Percentiles rank a stretch among this genome's conserved stretches.
These are phyloP conservation scores for Pholiota microspora DNA, from an alignment of 768 basidiomycete species.

Conservation along the genomic window DNA sequence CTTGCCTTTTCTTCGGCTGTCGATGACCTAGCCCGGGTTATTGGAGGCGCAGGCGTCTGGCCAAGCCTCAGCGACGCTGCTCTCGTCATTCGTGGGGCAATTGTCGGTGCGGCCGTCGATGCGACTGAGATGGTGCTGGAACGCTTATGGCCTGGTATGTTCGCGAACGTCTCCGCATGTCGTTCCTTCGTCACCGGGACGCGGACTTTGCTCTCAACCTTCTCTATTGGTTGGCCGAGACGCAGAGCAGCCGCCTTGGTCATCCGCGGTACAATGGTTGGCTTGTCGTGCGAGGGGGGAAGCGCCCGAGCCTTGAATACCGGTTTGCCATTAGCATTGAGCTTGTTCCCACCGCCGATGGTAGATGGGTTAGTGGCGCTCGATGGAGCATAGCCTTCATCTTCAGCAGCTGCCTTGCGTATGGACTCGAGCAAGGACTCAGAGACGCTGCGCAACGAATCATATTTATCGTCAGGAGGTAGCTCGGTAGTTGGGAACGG, in stretches of 20 bases:
- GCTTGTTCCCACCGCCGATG: conserved; percentile 36
- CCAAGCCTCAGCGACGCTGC: conserved; percentile 72
- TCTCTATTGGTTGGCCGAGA: conserved; percentile 52
- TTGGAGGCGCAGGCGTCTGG: conserved; percentile 36
- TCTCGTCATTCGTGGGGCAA: conserved; percentile 74
- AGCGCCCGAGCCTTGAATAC: conserved; percentile 67
- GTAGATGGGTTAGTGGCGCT: conserved; percentile 41
- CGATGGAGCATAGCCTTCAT: conserved; percentile 46
- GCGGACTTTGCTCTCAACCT: conserved; percentile 42
- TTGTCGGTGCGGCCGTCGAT: conserved; percentile 67
- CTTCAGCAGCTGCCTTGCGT: conserved; percentile 36
- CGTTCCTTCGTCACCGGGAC: conserved; percentile 60
- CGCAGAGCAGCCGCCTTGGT: conserved; percentile 75
- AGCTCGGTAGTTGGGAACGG: conserved; percentile 72
- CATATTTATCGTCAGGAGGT: conserved; percentile 39
- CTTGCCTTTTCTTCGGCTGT: conserved; percentile 27
- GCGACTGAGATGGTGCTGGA: conserved; percentile 65
- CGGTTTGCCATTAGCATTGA: conserved; percentile 42
- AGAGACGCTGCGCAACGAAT: conserved; percentile 41
- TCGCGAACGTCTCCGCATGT: conserved; percentile 62
- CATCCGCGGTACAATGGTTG: conserved; percentile 75
- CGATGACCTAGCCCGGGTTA: conserved; percentile 36
- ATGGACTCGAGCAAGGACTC: conserved; percentile 41
- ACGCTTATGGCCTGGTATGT: conserved; percentile 84
- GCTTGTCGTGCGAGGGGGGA: conserved; percentile 57